These are phyloP conservation scores for Fusarium sp. DNA, from an alignment of 2,329 filamentous ascomycete genomes.

Conservation along the genomic window DNA sequence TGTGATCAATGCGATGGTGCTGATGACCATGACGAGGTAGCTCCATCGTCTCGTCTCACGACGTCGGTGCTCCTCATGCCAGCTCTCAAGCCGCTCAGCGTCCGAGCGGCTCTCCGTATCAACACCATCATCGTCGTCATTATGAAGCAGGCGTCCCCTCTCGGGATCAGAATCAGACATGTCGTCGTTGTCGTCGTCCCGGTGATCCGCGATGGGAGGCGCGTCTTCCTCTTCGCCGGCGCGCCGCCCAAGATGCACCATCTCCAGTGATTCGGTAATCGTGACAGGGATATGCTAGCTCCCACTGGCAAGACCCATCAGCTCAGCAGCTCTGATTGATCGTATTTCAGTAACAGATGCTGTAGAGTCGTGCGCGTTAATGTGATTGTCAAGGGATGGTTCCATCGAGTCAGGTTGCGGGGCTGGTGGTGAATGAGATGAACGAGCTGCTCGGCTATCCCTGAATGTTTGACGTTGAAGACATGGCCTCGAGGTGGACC, in stretches of 20 bases:
- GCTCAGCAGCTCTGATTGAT: slow-evolving; percentile 10
- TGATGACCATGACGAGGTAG: slow-evolving; percentile 37
- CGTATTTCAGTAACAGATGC: neutral
- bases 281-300: slow-evolving; percentile 25
- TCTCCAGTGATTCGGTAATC: slow-evolving; percentile 25
- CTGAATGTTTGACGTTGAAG: slow-evolving; percentile 25
- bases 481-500: slow-evolving; percentile 23
- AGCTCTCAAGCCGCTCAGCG: slow-evolving; percentile 35
- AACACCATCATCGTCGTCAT: slow-evolving; percentile 15
- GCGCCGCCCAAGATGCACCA: slow-evolving; percentile 25
- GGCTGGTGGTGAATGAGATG: neutral
- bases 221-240: slow-evolving; percentile 21
- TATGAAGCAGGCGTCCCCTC: slow-evolving; percentile 19
- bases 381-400: neutral
- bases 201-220: slow-evolving; percentile 21
- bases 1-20: slow-evolving; percentile 28
- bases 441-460: slow-evolving; percentile 18
- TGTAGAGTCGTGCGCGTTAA: neutral
- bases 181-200: slow-evolving; percentile 11
- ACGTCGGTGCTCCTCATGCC: slow-evolving; percentile 32
- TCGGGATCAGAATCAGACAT: slow-evolving; percentile 28
- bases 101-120: slow-evolving; percentile 18
- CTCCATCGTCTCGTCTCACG: slow-evolving; percentile 37
- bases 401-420: slow-evolving; percentile 1
- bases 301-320: slow-evolving; percentile 2